Evolutionary conservation across 352 stramenopile genomes (phyloP).

Genomic region (Phytopythium mirpurense): DNA sequence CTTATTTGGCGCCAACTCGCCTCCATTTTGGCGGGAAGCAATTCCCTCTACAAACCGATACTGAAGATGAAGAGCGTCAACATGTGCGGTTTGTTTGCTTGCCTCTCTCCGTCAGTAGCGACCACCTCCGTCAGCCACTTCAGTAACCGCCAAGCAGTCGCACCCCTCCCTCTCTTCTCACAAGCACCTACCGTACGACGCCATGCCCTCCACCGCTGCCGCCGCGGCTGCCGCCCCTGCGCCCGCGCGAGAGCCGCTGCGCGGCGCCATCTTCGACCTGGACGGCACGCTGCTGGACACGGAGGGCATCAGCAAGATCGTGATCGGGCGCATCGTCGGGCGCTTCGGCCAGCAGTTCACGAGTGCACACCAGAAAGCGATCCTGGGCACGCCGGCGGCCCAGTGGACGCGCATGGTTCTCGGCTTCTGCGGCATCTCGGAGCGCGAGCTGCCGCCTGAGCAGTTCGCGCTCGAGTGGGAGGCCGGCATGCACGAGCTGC

Average conservation of each 20-base stretch:
- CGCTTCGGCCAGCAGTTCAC: conserved; percentile 58
- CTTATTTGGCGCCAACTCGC: no score
- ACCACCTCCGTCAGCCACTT: no score
- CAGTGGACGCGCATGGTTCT: conserved; percentile 79
- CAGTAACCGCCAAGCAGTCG: no score
- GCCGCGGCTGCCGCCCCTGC: conserved; percentile 4
- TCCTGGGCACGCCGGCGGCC: conserved; percentile 56
- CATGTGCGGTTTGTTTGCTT: no score
- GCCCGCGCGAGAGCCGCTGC: conserved; percentile 16
- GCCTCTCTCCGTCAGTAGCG: no score
- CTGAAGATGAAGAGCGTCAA: no score
- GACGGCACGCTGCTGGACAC: conserved; percentile 82
- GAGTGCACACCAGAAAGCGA: conserved; percentile 62
- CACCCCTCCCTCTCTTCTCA: background rate
- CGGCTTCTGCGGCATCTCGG: conserved; percentile 16
- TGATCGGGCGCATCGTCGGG: conserved; percentile 48
- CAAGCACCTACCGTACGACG: no score
- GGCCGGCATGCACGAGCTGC: conserved; percentile 50
- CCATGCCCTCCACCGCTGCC: conserved; percentile 2
- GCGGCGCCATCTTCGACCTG: conserved; percentile 75
- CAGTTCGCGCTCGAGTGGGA: conserved; percentile 67
- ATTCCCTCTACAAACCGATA: background rate
- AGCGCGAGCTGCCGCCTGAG: conserved; percentile 36
- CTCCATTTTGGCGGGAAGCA: background rate
- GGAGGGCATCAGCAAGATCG: conserved; percentile 59